Evolutionary conservation across 257 asterid genomes (phyloP).

Genomic region (Ballota nigra): DNA sequence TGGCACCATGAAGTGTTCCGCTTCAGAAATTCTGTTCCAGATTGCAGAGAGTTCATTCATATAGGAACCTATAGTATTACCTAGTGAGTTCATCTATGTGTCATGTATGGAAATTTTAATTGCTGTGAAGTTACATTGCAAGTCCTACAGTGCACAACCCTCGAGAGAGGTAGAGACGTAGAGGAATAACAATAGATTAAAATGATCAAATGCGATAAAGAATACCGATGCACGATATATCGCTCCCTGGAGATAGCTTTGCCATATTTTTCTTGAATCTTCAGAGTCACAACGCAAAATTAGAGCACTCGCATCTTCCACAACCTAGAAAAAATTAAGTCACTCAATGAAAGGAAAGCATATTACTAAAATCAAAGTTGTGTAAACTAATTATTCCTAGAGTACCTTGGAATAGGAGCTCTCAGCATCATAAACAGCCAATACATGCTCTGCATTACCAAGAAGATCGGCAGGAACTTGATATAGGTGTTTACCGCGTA

Average conservation of each 20-base stretch:
- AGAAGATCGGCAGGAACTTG: conserved; percentile 74
- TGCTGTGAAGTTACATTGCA: conserved; percentile 2
- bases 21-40: background rate
- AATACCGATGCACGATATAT: conserved; percentile 92
- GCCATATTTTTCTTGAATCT: conserved; percentile 71
- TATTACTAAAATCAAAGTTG: conserved; percentile 4
- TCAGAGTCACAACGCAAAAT: conserved; percentile 80
- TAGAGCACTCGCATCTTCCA: conserved; percentile 79
- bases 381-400: conserved; percentile 6
- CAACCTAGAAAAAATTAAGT: conserved; percentile 41
- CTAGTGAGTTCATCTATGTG: conserved; percentile 8
- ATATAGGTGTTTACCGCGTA: conserved; percentile 82
- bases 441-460: conserved; percentile 63
- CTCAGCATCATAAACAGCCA: conserved; percentile 74
- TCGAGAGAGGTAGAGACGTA: background rate
- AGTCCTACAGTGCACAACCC: background rate
- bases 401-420: conserved; percentile 61
- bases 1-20: background rate
- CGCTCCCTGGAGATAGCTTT: conserved; percentile 78
- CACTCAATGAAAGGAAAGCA: conserved; percentile 22
- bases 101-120: conserved; percentile 7
- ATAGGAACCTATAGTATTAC: background rate
- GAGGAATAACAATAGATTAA: background rate
- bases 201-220: conserved; percentile 2
- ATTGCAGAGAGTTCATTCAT: background rate